Base-by-base conservation (phyloP, 2,329 filamentous ascomycete species). In the Epichloe gansuensis region DNA sequence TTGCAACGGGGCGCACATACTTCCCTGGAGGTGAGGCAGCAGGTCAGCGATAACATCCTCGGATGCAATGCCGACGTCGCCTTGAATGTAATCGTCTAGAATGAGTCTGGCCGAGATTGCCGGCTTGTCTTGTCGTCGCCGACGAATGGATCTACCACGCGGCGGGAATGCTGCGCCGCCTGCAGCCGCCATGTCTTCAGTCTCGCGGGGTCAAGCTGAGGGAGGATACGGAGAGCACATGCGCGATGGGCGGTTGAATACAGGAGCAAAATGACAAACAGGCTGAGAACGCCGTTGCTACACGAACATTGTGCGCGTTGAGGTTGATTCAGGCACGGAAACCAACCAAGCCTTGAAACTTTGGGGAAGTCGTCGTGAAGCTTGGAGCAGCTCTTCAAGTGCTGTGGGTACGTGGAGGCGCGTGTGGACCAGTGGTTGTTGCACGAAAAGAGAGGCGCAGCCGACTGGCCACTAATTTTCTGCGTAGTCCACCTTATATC, bases 31-130 rank as follows among this genome's bases (percentile, higher is more conserved):
- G 60, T 81, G 72, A 56, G 87, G 83, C 70, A 94, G 90, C 50
- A 97, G 77, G 63, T 94, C 86, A 46, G 78, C 75, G 62, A 91
- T 89, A 50, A 98, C 76, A 67, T 95, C 89, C 62, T 89, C 85
- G 12, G 91, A 95, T 51, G 97, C 70, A 58, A 93, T 80, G 57
- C 90, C 93, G 56, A 91, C 78, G 64, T 95, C 88, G 51, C 88
- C 88, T 69, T 85, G 88, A 61, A 95, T 76, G 66, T 86, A 85
- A 64, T 90, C 86, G 68, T 95, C 90, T 53, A 96, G 80, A 39
- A 94, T 78, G 49, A 97, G 75, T 54, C 86, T 83, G 53, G 89
- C 91, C 54, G 87, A 78, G 54, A 95, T 76, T 44, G 91, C 78
- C 7, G 86, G 78, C 67, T 87, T 90, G 66, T 93, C 81, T 59